phyloP scores from a whole-genome alignment of 352 stramenopile genomes.

The Phytophthora agathidicida region DNA sequence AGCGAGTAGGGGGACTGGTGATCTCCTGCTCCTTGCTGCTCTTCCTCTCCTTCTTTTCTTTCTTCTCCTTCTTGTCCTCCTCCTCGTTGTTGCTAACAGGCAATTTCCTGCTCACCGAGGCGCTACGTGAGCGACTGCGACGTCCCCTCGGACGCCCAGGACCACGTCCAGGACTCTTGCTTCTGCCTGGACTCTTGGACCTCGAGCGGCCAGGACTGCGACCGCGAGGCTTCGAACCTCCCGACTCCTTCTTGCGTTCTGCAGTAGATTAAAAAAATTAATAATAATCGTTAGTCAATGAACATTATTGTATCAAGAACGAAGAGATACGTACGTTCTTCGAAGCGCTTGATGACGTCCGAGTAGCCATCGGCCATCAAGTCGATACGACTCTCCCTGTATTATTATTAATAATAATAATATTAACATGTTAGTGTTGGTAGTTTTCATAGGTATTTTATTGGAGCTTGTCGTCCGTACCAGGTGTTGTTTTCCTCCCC shows the following conservation, averaged over 20 bases:
- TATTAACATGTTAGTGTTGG: conserved; percentile 1
- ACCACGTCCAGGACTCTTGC: conserved; percentile 48
- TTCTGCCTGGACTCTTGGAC: conserved; percentile 38
- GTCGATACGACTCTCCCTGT: conserved; percentile 85
- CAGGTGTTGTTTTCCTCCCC: conserved; percentile 87
- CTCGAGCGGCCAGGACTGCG: conserved; percentile 49
- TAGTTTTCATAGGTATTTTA: no score
- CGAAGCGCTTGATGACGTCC: conserved; percentile 70
- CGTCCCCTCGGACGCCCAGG: conserved; percentile 36
- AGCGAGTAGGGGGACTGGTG: no score
- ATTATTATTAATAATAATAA: background rate
- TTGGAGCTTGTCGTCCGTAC: conserved; percentile 31
- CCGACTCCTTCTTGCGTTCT: conserved; percentile 66
- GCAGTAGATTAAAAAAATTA: conserved; percentile 1
- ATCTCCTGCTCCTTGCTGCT: conserved; percentile 15
- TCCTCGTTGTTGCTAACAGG: conserved; percentile 26
- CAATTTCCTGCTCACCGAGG: conserved; percentile 52
- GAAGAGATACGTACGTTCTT: conserved; percentile 48
- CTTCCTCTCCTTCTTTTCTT: conserved; percentile 7
- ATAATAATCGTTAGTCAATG: background rate
- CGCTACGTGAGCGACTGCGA: conserved; percentile 68
- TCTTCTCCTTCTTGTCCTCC: conserved; percentile 4
- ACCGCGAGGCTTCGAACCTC: conserved; percentile 36
- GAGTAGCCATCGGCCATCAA: conserved; percentile 80
- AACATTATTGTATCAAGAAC: background rate